These are phyloP conservation scores for Hysterium pulicare DNA, from an alignment of 2,329 filamentous ascomycete genomes.

Conservation along the genomic window DNA sequence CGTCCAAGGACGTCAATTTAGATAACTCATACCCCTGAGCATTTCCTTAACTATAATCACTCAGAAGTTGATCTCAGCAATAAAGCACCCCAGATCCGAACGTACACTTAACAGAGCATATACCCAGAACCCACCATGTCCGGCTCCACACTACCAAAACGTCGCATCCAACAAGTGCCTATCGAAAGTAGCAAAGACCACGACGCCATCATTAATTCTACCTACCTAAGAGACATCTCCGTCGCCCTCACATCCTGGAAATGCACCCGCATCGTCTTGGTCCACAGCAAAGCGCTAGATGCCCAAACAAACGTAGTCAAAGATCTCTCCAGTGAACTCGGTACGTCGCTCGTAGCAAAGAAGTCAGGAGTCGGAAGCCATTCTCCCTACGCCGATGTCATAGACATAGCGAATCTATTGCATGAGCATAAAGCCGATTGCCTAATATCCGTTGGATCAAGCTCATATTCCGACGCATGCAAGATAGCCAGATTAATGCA, in stretches of 20 bases:
- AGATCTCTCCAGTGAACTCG: constrained; percentile 15
- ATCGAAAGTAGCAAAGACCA: constrained; percentile 13
- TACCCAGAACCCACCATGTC: too few relatives aligned
- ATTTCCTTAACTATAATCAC: too few relatives aligned
- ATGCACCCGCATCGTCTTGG: constrained; percentile 15
- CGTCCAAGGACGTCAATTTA: too few relatives aligned
- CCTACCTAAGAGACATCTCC: constrained; percentile 15
- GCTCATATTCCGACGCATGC: constrained; percentile 26
- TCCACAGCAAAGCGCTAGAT: constrained; percentile 19
- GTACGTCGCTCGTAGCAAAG: constrained; percentile 13
- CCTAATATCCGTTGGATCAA: constrained; percentile 21
- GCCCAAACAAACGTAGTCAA: constrained; percentile 15
- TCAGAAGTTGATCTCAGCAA: too few relatives aligned
- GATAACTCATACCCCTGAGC: too few relatives aligned
- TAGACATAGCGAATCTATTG: constrained; percentile 16
- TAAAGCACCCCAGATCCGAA: too few relatives aligned
- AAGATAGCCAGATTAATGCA: constrained; percentile 24
- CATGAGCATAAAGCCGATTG: constrained; percentile 17
- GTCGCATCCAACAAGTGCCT: constrained; percentile 19
- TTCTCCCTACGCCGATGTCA: constrained; percentile 21
- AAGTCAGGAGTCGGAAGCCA: constrained; percentile 21
- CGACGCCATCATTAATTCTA: constrained; percentile 17
- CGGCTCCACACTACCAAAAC: constrained; percentile 3
- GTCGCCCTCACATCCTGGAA: constrained; percentile 14
- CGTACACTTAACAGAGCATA: too few relatives aligned